Percentiles rank a stretch among this genome's conserved stretches.
Evolutionary conservation across 768 basidiomycete genomes (phyloP).

Genomic region (Mycena maculata): DNA sequence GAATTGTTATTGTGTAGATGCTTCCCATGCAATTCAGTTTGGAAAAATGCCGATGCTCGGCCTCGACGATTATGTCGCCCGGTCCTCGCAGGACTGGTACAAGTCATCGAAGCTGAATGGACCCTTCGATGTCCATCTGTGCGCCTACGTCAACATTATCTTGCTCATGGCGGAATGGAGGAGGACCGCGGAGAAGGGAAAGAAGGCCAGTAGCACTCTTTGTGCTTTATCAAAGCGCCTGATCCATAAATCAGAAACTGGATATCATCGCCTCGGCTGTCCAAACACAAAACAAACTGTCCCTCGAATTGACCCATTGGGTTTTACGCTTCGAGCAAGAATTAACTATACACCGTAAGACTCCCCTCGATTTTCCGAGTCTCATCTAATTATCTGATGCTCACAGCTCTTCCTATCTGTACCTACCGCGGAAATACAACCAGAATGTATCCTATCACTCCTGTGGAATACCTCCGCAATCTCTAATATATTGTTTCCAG

Average conservation of each 20-base stretch:
- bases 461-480: slow-evolving; percentile 35
- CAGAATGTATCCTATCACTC: slow-evolving; percentile 44
- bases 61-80: slow-evolving; percentile 70
- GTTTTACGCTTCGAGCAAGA: slow-evolving; percentile 54
- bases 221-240: slow-evolving; percentile 14
- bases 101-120: slow-evolving; percentile 51
- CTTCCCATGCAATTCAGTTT: slow-evolving; percentile 79
- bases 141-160: slow-evolving; percentile 64
- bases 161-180: slow-evolving; percentile 62
- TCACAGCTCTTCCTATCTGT: slow-evolving; percentile 55
- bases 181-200: slow-evolving; percentile 33
- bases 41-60: slow-evolving; percentile 77
- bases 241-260: slow-evolving; percentile 42
- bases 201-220: slow-evolving; percentile 15
- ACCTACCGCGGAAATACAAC: slow-evolving; percentile 57
- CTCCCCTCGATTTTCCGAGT: not conserved
- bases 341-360: slow-evolving; percentile 49
- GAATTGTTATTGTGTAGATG: slow-evolving; percentile 80
- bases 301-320: slow-evolving; percentile 54
- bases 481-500: slow-evolving; percentile 41
- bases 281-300: slow-evolving; percentile 51
- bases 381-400: not conserved
- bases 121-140: slow-evolving; percentile 60
- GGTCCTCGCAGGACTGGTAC: slow-evolving; percentile 63
- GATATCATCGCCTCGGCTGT: slow-evolving; percentile 50